Evolutionary conservation across 1,284 basidiomycete species (phyloP).

Genomic region (Thecaphora frezii): DNA sequence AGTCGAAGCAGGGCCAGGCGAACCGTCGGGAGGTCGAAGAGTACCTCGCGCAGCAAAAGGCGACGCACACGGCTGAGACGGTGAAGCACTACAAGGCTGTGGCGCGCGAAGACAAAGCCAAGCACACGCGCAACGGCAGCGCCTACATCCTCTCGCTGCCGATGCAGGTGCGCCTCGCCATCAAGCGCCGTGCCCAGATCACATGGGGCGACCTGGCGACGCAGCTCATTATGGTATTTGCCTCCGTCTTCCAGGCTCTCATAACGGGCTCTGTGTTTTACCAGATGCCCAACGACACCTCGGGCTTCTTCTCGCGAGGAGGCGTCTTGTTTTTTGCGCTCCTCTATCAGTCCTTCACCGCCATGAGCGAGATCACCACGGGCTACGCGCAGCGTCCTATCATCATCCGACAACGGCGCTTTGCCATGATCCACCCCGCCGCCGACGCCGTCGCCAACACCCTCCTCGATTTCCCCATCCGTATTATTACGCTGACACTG

Average conservation of each 20-base stretch:
- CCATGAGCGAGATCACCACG: neutral
- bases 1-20: slow-evolving; percentile 28
- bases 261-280: slow-evolving; percentile 79
- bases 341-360: neutral
- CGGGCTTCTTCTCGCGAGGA: slow-evolving; percentile 71
- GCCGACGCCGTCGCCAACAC: slow-evolving; percentile 42
- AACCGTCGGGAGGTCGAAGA: slow-evolving; percentile 30
- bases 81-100: slow-evolving; percentile 25
- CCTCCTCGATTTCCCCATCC: slow-evolving; percentile 48
- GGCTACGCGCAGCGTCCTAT: slow-evolving; percentile 29
- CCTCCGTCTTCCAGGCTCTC: slow-evolving; percentile 64
- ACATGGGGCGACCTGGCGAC: slow-evolving; percentile 66
- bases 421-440: slow-evolving; percentile 46
- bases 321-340: neutral
- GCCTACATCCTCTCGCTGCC: slow-evolving; percentile 43
- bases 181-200: slow-evolving; percentile 71
- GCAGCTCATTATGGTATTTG: slow-evolving; percentile 51
- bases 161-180: slow-evolving; percentile 68
- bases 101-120: slow-evolving; percentile 34
- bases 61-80: slow-evolving; percentile 13
- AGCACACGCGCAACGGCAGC: slow-evolving; percentile 17
- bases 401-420: slow-evolving; percentile 44
- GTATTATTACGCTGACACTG: slow-evolving; percentile 20
- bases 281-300: slow-evolving; percentile 67
- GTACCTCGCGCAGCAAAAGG: slow-evolving; percentile 26